Evolutionary conservation across 2,329 filamentous ascomycete species (phyloP), one percentile per base, ranked within the genome.

Genomic region (Fusarium tuaranense): DNA sequence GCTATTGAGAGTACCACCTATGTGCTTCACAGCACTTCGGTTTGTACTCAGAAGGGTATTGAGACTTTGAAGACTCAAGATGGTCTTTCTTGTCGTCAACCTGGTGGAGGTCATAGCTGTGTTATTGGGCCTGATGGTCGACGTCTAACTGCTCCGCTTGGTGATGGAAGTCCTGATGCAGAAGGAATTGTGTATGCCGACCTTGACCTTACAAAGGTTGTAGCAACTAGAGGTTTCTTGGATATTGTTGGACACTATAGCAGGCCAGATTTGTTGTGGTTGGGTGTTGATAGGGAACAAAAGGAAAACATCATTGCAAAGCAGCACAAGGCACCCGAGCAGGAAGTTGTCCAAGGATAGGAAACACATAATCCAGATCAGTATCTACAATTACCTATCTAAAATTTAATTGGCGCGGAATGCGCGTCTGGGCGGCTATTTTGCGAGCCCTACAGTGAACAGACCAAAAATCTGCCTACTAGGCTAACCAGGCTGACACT

Each of bases 1-100:
- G 89, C 90, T 1, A 86, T 91, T 10, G 90, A 92, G 76, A 85
- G 87, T 2, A 82, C 83, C 10, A 80, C 87, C 0, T 92, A 87
- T 69, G 89, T 92, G 1, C 83, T 91, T 4, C 76, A 78, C 22
- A 68, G 72, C 32, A 79, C 78, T 2, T 67, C 72, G 1, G 74
- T 79, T 4, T 82, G 89, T 60, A 84, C 82, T 0, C 73, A 86
- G 8, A 77, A 82, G 16, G 88, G 85, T 1, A 79, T 79, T 1
- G 72, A 78, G 0, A 83, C 88, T 14, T 76, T 89, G 78, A 78
- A 80, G 9, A 88, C 86, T 0, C 74, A 81, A 10, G 82, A 81
- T 0, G 84, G 84, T 0, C 73, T 84, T 0, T 25, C 64, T 1
- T 78, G 71, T 53, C 74, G 65, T 2, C 55, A 72, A 7, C 76